phyloP scores from a whole-genome alignment of 2,329 filamentous ascomycete genomes.

The Nannizziopsis barbatae region DNA sequence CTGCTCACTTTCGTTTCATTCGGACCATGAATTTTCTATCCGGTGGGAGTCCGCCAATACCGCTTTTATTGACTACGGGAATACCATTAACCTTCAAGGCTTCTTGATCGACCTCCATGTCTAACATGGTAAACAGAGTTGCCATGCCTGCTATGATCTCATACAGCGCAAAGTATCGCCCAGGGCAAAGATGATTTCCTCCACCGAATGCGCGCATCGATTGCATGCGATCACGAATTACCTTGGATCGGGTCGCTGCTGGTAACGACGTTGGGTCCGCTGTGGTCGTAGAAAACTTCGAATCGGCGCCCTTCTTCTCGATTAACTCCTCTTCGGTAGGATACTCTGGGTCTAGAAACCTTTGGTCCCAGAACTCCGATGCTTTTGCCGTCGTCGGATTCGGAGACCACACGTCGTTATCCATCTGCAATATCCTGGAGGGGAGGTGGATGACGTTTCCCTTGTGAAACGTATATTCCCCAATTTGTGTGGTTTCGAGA shows the following conservation, averaged over 20 bases:
- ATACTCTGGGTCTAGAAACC: slow-evolving; percentile 9
- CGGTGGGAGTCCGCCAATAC: slow-evolving; percentile 10
- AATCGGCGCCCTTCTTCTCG: neutral
- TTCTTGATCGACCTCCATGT: slow-evolving; percentile 14
- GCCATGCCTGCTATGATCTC: slow-evolving; percentile 9
- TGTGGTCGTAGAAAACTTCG: neutral
- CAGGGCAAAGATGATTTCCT: slow-evolving; percentile 11
- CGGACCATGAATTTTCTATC: slow-evolving; percentile 14
- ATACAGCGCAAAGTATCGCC: slow-evolving; percentile 12
- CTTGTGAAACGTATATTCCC: slow-evolving; percentile 12
- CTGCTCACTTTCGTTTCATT: slow-evolving; percentile 11
- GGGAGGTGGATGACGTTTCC: slow-evolving; percentile 9
- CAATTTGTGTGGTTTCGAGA: slow-evolving; percentile 11
- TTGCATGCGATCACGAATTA: slow-evolving; percentile 9
- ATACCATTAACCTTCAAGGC: slow-evolving; percentile 11
- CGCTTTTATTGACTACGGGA: slow-evolving; percentile 3
- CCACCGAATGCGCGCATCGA: slow-evolving; percentile 12
- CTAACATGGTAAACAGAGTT: slow-evolving; percentile 10
- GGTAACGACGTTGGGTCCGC: slow-evolving; percentile 12
- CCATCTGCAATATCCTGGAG: slow-evolving; percentile 11
- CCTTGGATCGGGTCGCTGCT: slow-evolving; percentile 6
- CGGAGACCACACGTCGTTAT: slow-evolving; percentile 9
- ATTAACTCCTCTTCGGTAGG: neutral
- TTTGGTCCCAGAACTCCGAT: slow-evolving; percentile 10
- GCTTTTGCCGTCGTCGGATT: neutral